These are phyloP conservation scores for Phytophthora vignae DNA, from an alignment of 352 stramenopile genomes.

Conservation along the genomic window DNA sequence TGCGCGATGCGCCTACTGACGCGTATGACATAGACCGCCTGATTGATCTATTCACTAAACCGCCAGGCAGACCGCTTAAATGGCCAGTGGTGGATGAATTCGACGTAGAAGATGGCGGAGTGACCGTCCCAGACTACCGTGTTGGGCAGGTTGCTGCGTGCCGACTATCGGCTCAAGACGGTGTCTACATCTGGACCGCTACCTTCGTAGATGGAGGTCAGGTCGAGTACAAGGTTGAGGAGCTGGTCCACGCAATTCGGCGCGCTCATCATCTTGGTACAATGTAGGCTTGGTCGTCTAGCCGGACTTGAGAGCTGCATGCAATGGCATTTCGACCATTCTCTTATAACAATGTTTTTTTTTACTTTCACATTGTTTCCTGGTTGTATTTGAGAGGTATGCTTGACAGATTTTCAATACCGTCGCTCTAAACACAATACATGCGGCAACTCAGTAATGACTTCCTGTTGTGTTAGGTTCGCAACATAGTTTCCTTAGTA, in stretches of 20 bases:
- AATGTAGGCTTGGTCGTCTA: neutral
- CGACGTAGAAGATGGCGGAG: neutral
- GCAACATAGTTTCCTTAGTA: constrained; percentile 8
- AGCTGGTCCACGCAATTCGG: constrained; percentile 7
- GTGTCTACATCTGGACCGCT: constrained; percentile 11
- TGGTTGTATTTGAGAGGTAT: neutral
- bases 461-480: constrained; percentile 9
- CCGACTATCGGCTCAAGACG: constrained; percentile 4
- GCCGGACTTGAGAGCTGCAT: no score
- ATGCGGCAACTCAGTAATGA: constrained; percentile 10
- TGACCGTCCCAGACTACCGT: neutral
- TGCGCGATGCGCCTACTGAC: neutral
- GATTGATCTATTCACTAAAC: constrained; percentile 1
- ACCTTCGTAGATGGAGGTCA: constrained; percentile 6
- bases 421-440: neutral
- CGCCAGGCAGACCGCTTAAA: constrained; percentile 2
- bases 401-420: neutral
- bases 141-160: constrained; percentile 12
- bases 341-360: neutral
- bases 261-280: neutral
- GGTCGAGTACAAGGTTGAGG: constrained; percentile 6
- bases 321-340: neutral
- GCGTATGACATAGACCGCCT: neutral
- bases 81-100: constrained; percentile 16
- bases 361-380: neutral